Base-by-base conservation (phyloP, 2,329 filamentous ascomycete species). In the Tolypocladium tundrense region DNA sequence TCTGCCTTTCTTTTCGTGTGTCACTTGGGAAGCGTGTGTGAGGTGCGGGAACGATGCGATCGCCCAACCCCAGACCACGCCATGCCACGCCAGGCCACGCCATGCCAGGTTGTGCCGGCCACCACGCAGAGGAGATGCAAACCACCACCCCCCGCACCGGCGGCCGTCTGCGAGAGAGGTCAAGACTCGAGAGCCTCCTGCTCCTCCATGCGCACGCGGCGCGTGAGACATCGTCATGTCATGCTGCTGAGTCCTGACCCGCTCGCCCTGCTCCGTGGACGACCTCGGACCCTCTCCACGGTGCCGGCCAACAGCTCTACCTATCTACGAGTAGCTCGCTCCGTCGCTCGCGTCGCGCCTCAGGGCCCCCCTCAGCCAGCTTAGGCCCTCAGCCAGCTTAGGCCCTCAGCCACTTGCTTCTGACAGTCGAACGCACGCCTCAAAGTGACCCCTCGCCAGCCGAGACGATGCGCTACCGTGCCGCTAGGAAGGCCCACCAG, bases 41-140 rank as follows among this genome's bases (percentile, higher is more conserved):
- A 68, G 67, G 67, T 69, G 67, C 67, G 68, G 68, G 68, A 69
- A 53, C 59, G 59, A 59, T 59, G 59, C 66, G 68, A 69, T 69
- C 67, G 66, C 62, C 65, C 65, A 63, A 66, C 65, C 65, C 66
- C 64, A 63, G 64, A 67, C 62, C 56, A 64, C 63, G 64, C 66
- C 66, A 51, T 53, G 48, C 37, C 33, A 42, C 27, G 14, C 45
- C 45, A 11, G 45, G 45, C 45, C 43, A 31, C 27, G 27, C 27
- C 27, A 31, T 5, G 27, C 27, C 27, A 31, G 52, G 52, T 40
- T 16, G 35, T 27, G 10, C 45, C 50, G 48, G 27, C 48, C 48
- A 35, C 48, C 48, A 51, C 24, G 24, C 14, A 19, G 4, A 50
- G 27, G 4, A 33, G 37, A 41, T 31, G 52, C 52, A 53, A 40